Base-by-base conservation (phyloP, 129 eudicot genomes). In the carrot (Daucus carota) region DNA sequence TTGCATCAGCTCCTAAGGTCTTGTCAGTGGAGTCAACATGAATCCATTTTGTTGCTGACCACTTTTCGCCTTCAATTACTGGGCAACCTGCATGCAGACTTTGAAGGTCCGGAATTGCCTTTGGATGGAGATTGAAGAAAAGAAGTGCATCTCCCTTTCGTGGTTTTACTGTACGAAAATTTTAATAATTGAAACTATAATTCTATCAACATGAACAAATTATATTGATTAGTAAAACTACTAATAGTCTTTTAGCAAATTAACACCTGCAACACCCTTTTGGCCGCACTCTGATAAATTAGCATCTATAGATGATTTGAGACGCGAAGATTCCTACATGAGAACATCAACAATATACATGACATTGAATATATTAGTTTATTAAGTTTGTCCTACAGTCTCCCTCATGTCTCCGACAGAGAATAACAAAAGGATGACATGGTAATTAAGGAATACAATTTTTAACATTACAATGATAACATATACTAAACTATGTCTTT, bases 71-170 rank as follows among this genome's bases (percentile, higher is more conserved):
- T 76, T 85, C 83, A 0, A 85, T 74, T 70, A 88, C 90, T 5
- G 90, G 90, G 76, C 92, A 88, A 12, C 90, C 92, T 9, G 81
- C 92, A 73, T 88, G 92, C 33, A 88, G 97, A 72, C 97, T 91
- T 26, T 6, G 40, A n/a, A 83, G 70, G 67, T 94, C 99, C 2
- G 97, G 93, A 47, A 82, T 60, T 18, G 99, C 99, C 46, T 54
- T 84, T 32, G 97, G 96, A 54, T 76, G 78, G 34, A 94, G 94
- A 77, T 96, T 94, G 90, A 87, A 94, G 86, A 94, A 94, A 34
- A 94, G 96, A 34, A 94, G 96, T 6, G 99, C 99, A 76, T 94
- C 97, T 79, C 99, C 99, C 82, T 89, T 94, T 48, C 79, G 87
- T 41, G 99, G 96, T 80, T 90, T 94, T 75, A 94, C 99, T 94